A percentile compares a stretch with the other conserved stretches of the same genome.
Evolutionary conservation across 2,329 filamentous ascomycete genomes (phyloP).

Genomic region (Aspergillus udagawae): DNA sequence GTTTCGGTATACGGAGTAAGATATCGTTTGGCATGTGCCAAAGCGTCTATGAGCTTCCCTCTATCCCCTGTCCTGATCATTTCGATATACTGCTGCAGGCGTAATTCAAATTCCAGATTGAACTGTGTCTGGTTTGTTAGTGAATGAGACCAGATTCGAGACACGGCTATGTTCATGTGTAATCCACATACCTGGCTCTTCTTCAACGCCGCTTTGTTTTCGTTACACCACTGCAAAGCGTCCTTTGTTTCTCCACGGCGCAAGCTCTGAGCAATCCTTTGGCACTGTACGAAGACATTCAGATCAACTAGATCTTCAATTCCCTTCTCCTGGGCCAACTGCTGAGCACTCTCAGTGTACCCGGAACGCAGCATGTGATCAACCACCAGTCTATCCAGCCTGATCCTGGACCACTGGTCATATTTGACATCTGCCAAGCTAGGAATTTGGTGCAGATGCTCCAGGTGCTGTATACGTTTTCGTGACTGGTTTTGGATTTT

Average conservation of each 20-base stretch:
- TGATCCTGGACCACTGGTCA: conserved; percentile 78
- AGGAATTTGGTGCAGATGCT: conserved; percentile 73
- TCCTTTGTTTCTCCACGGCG: conserved; percentile 67
- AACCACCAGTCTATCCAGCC: conserved; percentile 81
- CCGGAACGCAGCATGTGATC: conserved; percentile 87
- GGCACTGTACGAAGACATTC: conserved; percentile 79
- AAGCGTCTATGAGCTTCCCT: conserved; percentile 68
- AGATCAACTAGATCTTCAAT: conserved; percentile 84
- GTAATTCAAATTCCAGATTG: conserved; percentile 86
- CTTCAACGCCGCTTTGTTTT: conserved; percentile 88
- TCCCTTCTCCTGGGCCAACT: conserved; percentile 68
- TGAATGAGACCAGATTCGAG: neutral
- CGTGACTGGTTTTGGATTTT: conserved; percentile 70
- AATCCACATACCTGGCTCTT: conserved; percentile 66
- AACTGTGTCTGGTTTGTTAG: conserved; percentile 47
- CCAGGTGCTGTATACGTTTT: conserved; percentile 74
- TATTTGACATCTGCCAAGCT: conserved; percentile 89
- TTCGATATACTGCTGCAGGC: conserved; percentile 93
- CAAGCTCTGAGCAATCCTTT: conserved; percentile 70
- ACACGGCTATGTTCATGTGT: neutral
- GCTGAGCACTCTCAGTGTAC: conserved; percentile 71
- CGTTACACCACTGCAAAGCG: conserved; percentile 82
- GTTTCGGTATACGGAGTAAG: conserved; percentile 66
- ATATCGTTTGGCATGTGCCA: conserved; percentile 76
- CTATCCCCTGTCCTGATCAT: conserved; percentile 66